These are phyloP conservation scores for Penicillium sp. DNA, from an alignment of 2,329 filamentous ascomycete species.

Conservation along the genomic window DNA sequence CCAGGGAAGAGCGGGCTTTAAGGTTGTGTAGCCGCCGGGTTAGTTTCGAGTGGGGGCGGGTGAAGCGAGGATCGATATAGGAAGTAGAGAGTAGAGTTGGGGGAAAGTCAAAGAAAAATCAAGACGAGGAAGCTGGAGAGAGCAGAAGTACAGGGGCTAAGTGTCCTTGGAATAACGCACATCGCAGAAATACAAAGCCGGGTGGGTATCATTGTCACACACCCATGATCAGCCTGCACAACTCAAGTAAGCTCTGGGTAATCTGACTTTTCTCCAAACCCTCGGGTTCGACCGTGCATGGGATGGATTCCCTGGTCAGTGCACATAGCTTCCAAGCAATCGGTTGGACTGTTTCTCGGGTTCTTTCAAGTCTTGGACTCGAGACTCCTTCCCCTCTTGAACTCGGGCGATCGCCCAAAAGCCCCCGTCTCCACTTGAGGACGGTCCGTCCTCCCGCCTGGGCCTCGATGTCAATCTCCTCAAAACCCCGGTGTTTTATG, in stretches of 20 bases:
- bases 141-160: neutral
- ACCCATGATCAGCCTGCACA: too few relatives aligned
- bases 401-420: neutral
- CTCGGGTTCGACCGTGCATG: neutral
- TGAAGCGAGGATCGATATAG: neutral
- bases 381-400: neutral
- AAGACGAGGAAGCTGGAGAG: too few relatives aligned
- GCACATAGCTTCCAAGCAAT: neutral
- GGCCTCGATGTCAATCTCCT: neutral
- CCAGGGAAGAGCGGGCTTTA: conserved; percentile 1
- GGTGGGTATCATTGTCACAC: too few relatives aligned
- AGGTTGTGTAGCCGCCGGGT: conserved; percentile 6
- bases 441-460: neutral
- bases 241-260: neutral
- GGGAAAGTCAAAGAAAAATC: neutral
- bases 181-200: neutral
- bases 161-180: neutral
- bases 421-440: neutral
- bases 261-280: neutral
- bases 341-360: too few relatives aligned
- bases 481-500: too few relatives aligned
- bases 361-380: neutral
- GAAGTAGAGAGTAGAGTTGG: neutral
- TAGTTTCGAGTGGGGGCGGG: neutral
- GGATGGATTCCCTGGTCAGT: neutral